Base-by-base conservation (phyloP, 108 stramenopile species). In the Nitzschia sp. region DNA sequence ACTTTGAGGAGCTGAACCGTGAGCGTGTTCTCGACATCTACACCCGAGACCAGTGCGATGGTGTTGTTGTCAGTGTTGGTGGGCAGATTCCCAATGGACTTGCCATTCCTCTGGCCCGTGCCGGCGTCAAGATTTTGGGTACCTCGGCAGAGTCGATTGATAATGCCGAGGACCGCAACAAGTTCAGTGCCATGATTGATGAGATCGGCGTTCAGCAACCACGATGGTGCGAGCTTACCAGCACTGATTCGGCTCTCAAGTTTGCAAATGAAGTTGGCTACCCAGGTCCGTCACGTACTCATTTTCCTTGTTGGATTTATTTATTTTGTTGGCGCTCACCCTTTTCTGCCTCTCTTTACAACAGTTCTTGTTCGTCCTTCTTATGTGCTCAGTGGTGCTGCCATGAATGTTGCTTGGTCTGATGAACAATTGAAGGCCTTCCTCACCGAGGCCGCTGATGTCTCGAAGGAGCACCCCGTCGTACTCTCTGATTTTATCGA, bases 1-100 rank as follows among this genome's bases (percentile, higher is more conserved):
- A 99, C 88, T 99, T 99, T 65, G 98, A 99, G 67, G 98, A 99
- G 75, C 85, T 99, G 66, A 89, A 85, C 60, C 68, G 80, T 19
- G 98, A 99, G 72, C 94, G 98, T 29, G 95, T 98, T 23, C 68
- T 97, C 30, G 98, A 99, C 72, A 96, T 99, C 69, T 99, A 98
- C 79, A 75, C 94, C 68, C 80, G 79, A 59, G 98, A 98, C 68
- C 82, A 84, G 19, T 55, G 85, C 28, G 86, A 87, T 21, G 97
- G 97, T 46, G 82, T 96, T 46, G 81, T 98, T 59, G 94, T 98
- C 27, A 93, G 91, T 79, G 95, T 98, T 23, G 97, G 97, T 42
- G 95, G 97, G 54, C 91, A 94, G 70, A 98, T 99, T 66, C 98
- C 98, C 8, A 97, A 99, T 71, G 97, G 96, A 65, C 81, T 99